Evolutionary conservation across 2,329 filamentous ascomycete species (phyloP).

Genomic region (Colletotrichum godetiae): DNA sequence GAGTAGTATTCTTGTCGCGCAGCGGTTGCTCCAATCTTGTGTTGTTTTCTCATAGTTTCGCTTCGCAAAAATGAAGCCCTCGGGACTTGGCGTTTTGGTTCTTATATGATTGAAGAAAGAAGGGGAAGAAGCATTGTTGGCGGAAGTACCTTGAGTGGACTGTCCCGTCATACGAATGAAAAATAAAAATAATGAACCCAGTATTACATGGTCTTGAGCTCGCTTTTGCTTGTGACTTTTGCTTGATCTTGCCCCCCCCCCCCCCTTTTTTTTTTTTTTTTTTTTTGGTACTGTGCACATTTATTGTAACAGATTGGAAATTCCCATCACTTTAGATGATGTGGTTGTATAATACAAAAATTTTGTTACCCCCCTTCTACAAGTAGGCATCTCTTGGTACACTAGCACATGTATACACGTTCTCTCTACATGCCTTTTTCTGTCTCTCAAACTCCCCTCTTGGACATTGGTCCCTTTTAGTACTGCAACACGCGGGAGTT

Average conservation of each 20-base stretch:
- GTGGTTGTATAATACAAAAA: slow-evolving; percentile 33
- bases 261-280: too few relatives aligned
- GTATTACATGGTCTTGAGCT: background rate
- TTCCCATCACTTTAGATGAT: slow-evolving; percentile 18
- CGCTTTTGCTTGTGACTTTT: too few relatives aligned
- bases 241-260: too few relatives aligned
- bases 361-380: background rate
- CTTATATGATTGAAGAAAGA: background rate
- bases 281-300: too few relatives aligned
- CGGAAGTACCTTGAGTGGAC: background rate
- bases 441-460: background rate
- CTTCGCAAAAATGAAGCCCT: slow-evolving; percentile 12
- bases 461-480: background rate
- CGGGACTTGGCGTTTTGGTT: slow-evolving; percentile 13
- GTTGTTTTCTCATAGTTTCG: background rate
- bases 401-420: slow-evolving; percentile 28
- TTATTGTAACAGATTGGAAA: background rate
- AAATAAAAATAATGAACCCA: slow-evolving; percentile 4
- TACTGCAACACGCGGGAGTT: slow-evolving; percentile 53
- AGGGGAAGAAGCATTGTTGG: background rate
- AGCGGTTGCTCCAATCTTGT: too few relatives aligned
- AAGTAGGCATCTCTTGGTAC: slow-evolving; percentile 24
- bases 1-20: background rate
- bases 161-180: background rate
- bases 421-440: background rate